phyloP scores from a whole-genome alignment of 306 rosid genomes.

The Malus asiatica region DNA sequence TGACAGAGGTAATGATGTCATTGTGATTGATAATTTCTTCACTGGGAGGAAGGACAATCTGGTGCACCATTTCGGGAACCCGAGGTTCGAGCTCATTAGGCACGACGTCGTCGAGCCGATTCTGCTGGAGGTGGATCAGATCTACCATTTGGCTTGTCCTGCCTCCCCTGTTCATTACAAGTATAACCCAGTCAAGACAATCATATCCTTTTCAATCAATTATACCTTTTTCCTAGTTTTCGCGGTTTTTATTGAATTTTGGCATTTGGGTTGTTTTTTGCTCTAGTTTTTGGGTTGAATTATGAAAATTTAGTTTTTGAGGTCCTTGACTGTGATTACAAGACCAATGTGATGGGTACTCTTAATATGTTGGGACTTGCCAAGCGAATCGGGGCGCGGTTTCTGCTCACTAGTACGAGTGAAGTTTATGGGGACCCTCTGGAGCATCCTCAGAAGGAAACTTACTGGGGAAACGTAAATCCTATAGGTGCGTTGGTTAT shows the following conservation, averaged over 20 bases:
- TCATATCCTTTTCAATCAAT: constrained; percentile 52
- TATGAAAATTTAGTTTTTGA: background rate
- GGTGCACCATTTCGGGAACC: constrained; percentile 67
- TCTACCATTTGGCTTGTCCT: constrained; percentile 96
- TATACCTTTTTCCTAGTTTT: background rate
- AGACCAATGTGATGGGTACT: constrained; percentile 99
- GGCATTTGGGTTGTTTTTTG: background rate
- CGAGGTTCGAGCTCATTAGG: constrained; percentile 79
- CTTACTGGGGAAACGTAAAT: constrained; percentile 97
- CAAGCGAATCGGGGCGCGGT: constrained; percentile 90
- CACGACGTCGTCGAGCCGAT: constrained; percentile 92
- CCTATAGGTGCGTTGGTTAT: constrained; percentile 71
- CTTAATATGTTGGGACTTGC: constrained; percentile 96
- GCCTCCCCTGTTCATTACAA: constrained; percentile 93
- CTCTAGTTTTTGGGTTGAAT: background rate
- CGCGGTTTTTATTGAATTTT: background rate
- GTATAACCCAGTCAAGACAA: constrained; percentile 88
- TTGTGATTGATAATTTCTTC: constrained; percentile 82
- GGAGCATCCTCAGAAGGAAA: constrained; percentile 98
- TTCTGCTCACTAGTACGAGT: constrained; percentile 89
- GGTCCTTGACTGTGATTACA: constrained; percentile 65
- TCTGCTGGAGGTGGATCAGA: constrained; percentile 88
- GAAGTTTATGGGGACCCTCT: constrained; percentile 97
- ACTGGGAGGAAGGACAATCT: constrained; percentile 75
- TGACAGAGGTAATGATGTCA: constrained; percentile 68